Evolutionary conservation across 2,329 filamentous ascomycete genomes (phyloP), one percentile per base, ranked within the genome.

Genomic region (Cladosporium sp.): DNA sequence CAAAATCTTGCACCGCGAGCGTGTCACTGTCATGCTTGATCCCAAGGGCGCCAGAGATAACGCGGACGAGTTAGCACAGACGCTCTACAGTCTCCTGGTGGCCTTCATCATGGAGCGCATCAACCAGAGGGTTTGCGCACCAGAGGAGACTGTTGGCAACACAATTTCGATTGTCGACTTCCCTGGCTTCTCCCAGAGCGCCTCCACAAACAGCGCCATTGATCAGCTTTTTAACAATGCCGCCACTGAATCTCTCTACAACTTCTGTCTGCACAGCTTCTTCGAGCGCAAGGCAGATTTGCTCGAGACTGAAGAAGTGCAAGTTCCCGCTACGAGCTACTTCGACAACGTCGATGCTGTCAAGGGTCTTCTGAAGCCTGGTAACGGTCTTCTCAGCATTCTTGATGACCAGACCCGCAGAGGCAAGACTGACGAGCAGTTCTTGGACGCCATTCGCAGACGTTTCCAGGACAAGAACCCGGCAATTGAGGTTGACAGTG

Each of bases 11-110:
- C 92, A 96, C 75, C 91, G 93, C 69, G 95, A 99, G 82, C 90
- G 95, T 64, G 95, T 99, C n/a, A 99, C 95, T 0, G 92, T 99
- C 70, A 96, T 99, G 93, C 86, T 99, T 38, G 95, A 99, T 75
- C 92, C 94, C 7, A 89, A 88, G 66, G 95, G 95, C 47, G 95
- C 95, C 55, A 90, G 93, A 60, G 90, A 88, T 47, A 97, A 97
- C 72, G 95, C 95, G 18, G 93, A 98, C 75, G 95, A 98, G 78
- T 86, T 99, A 59, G 93, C 95, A 4, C 87, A 94, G 61, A 97
- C 94, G 0, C 82, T 99, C 0, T 99, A 99, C 80, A 94, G 93
- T 5, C 87, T 99, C 10, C 84, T 99, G 7, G 94, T 98, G 15
- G 93, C 94, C 18, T 97, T 93, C 78, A 89, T 99, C 47, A 92